A percentile compares a stretch with the other conserved stretches of the same genome.
These are phyloP conservation scores for Tillandsia fasciculata DNA, from an alignment of 176 grass and related monocot genomes.

Conservation along the genomic window DNA sequence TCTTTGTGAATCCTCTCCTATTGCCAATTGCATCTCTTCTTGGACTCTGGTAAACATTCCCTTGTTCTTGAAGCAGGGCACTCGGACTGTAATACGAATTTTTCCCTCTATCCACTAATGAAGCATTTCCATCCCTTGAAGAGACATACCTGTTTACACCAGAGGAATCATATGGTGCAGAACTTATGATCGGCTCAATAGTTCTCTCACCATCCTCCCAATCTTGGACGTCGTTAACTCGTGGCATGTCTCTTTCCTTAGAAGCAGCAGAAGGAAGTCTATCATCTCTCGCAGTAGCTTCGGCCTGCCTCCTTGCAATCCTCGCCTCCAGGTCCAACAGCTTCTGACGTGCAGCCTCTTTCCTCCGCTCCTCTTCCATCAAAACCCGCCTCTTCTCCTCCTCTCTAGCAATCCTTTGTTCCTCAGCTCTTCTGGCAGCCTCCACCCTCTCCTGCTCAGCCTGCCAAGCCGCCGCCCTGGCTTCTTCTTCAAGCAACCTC, in stretches of 20 bases:
- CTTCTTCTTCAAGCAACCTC: conserved; percentile 63
- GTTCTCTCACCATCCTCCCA: conserved; percentile 43
- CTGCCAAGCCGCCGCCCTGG: conserved; percentile 52
- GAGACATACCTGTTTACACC: conserved; percentile 38
- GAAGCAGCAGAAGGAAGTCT: conserved; percentile 25
- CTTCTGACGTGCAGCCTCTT: conserved; percentile 78
- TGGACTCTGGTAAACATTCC: conserved; percentile 32
- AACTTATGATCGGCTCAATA: conserved; percentile 42
- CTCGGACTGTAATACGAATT: conserved; percentile 34
- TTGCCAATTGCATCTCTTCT: conserved; percentile 33
- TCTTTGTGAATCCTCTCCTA: conserved; percentile 50
- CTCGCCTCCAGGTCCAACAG: conserved; percentile 82
- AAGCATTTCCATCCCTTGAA: conserved; percentile 35
- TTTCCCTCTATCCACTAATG: conserved; percentile 47
- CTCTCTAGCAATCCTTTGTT: conserved; percentile 83
- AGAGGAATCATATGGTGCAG: conserved; percentile 44
- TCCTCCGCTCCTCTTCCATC: conserved; percentile 83
- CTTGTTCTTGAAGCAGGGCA: conserved; percentile 42
- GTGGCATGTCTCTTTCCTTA: conserved; percentile 30
- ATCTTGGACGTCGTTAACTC: conserved; percentile 30
- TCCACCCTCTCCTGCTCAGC: conserved; percentile 84
- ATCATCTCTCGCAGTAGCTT: conserved; percentile 35
- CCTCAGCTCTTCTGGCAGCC: conserved; percentile 53
- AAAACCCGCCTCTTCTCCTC: conserved; percentile 57
- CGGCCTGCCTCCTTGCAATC: conserved; percentile 59